Conservation (phyloP, 2,329 filamentous ascomycete genomes). For the Rhexocercosporidium sp. region DNA sequence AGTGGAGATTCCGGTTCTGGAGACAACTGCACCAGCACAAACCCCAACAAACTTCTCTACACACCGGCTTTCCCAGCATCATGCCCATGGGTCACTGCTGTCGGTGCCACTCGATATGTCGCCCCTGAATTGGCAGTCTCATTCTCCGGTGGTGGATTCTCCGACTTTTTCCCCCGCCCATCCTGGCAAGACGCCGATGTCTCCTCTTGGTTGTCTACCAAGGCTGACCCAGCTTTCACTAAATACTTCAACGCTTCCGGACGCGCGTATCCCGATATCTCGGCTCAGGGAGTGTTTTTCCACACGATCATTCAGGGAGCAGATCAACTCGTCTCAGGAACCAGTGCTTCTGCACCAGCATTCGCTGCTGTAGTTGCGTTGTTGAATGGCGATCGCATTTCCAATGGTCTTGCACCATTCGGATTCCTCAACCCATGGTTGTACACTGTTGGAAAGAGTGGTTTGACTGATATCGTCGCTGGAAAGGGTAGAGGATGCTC, state of each 20-base stretch:
- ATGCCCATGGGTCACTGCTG: conserved; percentile 70
- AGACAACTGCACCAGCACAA: conserved; percentile 54
- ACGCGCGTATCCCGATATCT: conserved; percentile 57
- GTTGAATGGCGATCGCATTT: conserved; percentile 57
- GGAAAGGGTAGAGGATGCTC: conserved; percentile 14
- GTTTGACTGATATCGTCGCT: conserved; percentile 49
- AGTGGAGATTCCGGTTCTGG: conserved; percentile 64
- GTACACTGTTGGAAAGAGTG: conserved; percentile 53
- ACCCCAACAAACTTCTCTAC: conserved; percentile 58
- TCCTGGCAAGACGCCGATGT: conserved; percentile 52
- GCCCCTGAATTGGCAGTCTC: conserved; percentile 37
- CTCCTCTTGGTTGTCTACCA: conserved; percentile 44
- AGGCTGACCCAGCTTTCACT: conserved; percentile 48
- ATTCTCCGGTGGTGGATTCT: conserved; percentile 55
- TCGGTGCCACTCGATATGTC: conserved; percentile 55
- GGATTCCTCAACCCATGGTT: conserved; percentile 67
- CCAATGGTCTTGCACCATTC: conserved; percentile 44
- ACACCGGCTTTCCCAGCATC: conserved; percentile 66
- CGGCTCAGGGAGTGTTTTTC: conserved; percentile 59
- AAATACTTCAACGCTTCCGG: conserved; percentile 51
- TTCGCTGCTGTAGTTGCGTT: conserved; percentile 63
- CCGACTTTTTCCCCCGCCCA: conserved; percentile 52
- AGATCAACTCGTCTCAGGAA: conserved; percentile 25
- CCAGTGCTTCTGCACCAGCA: conserved; percentile 59
- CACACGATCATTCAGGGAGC: conserved; percentile 26